phyloP scores from a whole-genome alignment of 2,329 filamentous ascomycete species.

The Colletotrichum zoysiae region DNA sequence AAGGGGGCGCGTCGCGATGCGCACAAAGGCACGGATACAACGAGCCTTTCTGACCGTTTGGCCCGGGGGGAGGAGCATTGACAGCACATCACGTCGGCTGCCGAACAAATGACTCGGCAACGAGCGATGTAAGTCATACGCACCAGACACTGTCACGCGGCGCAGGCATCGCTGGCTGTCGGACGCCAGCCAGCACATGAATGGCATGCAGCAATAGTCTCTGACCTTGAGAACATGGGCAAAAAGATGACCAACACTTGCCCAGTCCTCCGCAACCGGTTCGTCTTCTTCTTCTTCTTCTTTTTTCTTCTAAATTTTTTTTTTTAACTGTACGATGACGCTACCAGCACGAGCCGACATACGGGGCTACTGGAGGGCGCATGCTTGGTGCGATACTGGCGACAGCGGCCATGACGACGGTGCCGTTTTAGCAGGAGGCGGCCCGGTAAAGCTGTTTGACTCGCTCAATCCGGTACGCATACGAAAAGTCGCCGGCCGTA shows the following conservation, averaged over 20 bases:
- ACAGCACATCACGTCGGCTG: slow-evolving; percentile 15
- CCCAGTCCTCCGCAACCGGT: background rate
- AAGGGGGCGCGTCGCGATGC: background rate
- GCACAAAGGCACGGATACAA: background rate
- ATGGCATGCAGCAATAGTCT: background rate
- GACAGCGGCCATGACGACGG: slow-evolving; percentile 22
- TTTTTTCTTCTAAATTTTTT: too few relatives aligned
- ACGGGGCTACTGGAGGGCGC: slow-evolving; percentile 1
- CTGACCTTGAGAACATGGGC: background rate
- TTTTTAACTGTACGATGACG: background rate
- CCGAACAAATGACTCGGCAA: slow-evolving; percentile 29
- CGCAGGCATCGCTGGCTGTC: background rate
- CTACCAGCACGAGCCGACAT: background rate
- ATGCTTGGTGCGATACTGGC: slow-evolving; percentile 3
- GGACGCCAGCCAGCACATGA: background rate
- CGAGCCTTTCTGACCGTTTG: slow-evolving; percentile 1
- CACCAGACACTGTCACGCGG: slow-evolving; percentile 14
- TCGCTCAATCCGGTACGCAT: slow-evolving; percentile 15
- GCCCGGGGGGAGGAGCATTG: slow-evolving; percentile 8
- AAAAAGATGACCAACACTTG: background rate
- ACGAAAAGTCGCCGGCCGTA: background rate
- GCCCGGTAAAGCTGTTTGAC: background rate
- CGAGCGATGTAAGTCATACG: slow-evolving; percentile 22
- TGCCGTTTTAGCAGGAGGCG: background rate
- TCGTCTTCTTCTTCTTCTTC: too few relatives aligned